Evolutionary conservation across 2,329 filamentous ascomycete genomes (phyloP), one percentile per base, ranked within the genome.

Genomic region (Xylaria multiplex): DNA sequence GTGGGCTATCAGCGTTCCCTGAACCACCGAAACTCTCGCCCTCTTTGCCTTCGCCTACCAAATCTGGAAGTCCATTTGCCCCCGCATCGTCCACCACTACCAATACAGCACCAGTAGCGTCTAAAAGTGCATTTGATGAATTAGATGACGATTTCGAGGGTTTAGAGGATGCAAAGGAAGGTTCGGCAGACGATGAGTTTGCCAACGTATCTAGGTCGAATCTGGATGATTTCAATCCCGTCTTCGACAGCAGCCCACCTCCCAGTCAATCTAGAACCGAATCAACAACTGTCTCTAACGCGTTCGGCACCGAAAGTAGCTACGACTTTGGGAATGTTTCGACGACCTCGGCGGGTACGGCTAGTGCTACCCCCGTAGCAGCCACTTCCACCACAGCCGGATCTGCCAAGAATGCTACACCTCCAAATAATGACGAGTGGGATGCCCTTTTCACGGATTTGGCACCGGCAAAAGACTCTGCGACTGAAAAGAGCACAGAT

Each of bases 391-490:
- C 78, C n/a, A 62, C 78, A 48, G 70, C 80, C 61, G 76, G 82
- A 60, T 75, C 78, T 52, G 76, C 80, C 65, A 75, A 80, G 66
- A 76, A 78, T 27, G 76, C 79, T 55, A 78, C 81, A 66, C 76
- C 79, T 32, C 72, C 81, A 0, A 85, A 86, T 14, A 81, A 82
- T 40, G 91, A 96, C 72, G 95, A 98, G 77, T 98, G 96, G 96
- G 95, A 98, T 75, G 91, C 93, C 45, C 93, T 98, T 62, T 98
- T 98, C 80, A 91, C 92, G 1, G 90, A 90, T 30, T 82, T 97
- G 7, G 91, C 95, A 72, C 86, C 85, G 1, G 80, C 85, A 7
- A 72, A 77, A 59, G 70, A 78, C 64, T 63, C 73, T 57, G 37
- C 73, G 50, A 75, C 74, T 65, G 72, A 78, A 49, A 70, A 73